A percentile compares a stretch with the other conserved stretches of the same genome.
These are phyloP conservation scores for Ophiostoma quercus DNA, from an alignment of 2,329 filamentous ascomycete species.

Conservation along the genomic window DNA sequence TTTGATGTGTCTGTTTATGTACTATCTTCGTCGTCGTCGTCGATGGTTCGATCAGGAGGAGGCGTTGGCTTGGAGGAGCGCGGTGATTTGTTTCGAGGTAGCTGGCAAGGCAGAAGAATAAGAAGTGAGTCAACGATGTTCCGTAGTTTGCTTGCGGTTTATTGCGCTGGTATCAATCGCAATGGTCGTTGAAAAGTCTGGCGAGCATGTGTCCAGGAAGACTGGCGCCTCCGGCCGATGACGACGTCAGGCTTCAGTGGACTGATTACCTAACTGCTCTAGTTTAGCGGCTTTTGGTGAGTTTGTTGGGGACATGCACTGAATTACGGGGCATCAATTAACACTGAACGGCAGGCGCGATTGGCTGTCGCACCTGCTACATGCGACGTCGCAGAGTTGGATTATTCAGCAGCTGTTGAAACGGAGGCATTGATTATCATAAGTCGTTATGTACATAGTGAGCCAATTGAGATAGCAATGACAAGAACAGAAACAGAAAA, in stretches of 20 bases:
- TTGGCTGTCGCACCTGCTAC: conserved; percentile 2
- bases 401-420: not conserved
- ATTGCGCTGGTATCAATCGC: not conserved
- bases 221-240: conserved; percentile 1
- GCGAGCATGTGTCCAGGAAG: not conserved
- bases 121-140: not conserved
- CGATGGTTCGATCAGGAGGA: not conserved
- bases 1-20: not conserved
- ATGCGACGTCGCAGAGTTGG: not conserved
- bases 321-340: not conserved
- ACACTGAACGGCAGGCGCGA: not conserved
- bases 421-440: not conserved
- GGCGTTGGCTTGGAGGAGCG: not conserved
- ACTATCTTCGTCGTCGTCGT: not conserved
- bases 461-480: not conserved
- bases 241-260: conserved; percentile 4
- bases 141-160: not conserved
- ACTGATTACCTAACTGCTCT: not conserved
- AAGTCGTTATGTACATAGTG: not conserved
- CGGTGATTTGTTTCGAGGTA: not conserved
- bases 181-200: not conserved
- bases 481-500: not conserved
- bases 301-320: not conserved
- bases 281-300: not conserved
- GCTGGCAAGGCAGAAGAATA: not conserved